Percentiles rank a stretch among this genome's conserved stretches.
phyloP scores from a whole-genome alignment of 495 filamentous ascomycete genomes.

The Penicillium simplicissimum region DNA sequence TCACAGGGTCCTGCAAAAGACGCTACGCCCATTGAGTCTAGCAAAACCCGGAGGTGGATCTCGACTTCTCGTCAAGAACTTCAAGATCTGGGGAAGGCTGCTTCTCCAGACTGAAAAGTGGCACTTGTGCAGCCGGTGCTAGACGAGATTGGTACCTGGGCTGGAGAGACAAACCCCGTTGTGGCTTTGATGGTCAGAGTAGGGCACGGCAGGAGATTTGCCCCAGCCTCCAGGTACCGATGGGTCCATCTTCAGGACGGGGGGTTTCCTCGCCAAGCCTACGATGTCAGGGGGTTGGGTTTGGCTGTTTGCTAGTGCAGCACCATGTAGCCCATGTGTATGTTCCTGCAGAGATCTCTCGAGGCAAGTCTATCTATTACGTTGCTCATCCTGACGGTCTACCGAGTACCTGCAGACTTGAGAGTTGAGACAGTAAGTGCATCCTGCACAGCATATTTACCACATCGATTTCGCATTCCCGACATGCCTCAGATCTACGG shows the following conservation, averaged over 20 bases:
- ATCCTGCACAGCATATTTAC: background rate
- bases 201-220: slow-evolving; percentile 11
- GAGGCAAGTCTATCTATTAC: slow-evolving; percentile 1
- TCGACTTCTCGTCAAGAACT: slow-evolving; percentile 4
- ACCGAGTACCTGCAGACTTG: background rate
- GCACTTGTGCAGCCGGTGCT: slow-evolving; percentile 19
- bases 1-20: background rate
- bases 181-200: slow-evolving; percentile 15
- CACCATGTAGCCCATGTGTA: background rate
- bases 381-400: background rate
- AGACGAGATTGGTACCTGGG: slow-evolving; percentile 13
- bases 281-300: background rate
- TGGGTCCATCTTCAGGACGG: background rate
- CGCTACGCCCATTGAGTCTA: slow-evolving; percentile 25
- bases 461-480: background rate
- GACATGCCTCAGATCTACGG: slow-evolving; percentile 5
- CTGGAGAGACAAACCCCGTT: slow-evolving; percentile 18
- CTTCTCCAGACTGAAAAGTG: slow-evolving; percentile 13
- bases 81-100: slow-evolving; percentile 27
- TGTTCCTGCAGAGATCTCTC: background rate
- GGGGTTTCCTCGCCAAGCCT: background rate
- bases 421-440: background rate
- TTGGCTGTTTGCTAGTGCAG: background rate
- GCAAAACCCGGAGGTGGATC: slow-evolving; percentile 22
- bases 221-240: slow-evolving; percentile 12